Conservation (phyloP, 768 basidiomycete genomes). For the Podaxis sp. region DNA sequence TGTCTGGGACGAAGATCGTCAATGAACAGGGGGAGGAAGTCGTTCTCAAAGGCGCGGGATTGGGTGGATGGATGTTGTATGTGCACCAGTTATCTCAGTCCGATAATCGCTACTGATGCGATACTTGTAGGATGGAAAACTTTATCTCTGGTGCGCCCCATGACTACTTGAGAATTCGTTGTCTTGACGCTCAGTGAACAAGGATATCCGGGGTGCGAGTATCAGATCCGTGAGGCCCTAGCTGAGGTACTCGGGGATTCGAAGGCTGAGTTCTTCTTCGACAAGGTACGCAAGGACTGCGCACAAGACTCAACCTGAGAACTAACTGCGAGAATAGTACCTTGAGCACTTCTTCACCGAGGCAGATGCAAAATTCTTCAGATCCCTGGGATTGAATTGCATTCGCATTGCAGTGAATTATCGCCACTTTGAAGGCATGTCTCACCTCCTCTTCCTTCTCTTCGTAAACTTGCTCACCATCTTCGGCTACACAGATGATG, state of each 20-base stretch:
- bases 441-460: not conserved
- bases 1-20: slow-evolving; percentile 60
- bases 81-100: slow-evolving; percentile 37
- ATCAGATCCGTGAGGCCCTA: slow-evolving; percentile 73
- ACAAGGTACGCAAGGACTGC: slow-evolving; percentile 51
- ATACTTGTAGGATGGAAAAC: slow-evolving; percentile 62
- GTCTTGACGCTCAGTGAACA: slow-evolving; percentile 2
- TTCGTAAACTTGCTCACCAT: not conserved
- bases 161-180: not conserved
- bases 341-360: slow-evolving; percentile 83
- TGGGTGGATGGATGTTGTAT: slow-evolving; percentile 87
- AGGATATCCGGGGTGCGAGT: slow-evolving; percentile 82
- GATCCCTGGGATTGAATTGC: slow-evolving; percentile 76
- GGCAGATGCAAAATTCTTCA: slow-evolving; percentile 74
- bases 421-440: slow-evolving; percentile 62
- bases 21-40: slow-evolving; percentile 57
- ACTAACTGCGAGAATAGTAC: slow-evolving; percentile 44
- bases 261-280: slow-evolving; percentile 79
- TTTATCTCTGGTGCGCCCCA: slow-evolving; percentile 58
- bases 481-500: slow-evolving; percentile 46
- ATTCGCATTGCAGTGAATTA: slow-evolving; percentile 79
- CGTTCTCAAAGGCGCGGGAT: slow-evolving; percentile 70
- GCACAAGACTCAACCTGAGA: not conserved
- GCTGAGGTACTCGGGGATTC: slow-evolving; percentile 60
- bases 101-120: slow-evolving; percentile 14